These are phyloP conservation scores for Colletotrichum sublineola DNA, from an alignment of 2,329 filamentous ascomycete genomes.

Conservation along the genomic window DNA sequence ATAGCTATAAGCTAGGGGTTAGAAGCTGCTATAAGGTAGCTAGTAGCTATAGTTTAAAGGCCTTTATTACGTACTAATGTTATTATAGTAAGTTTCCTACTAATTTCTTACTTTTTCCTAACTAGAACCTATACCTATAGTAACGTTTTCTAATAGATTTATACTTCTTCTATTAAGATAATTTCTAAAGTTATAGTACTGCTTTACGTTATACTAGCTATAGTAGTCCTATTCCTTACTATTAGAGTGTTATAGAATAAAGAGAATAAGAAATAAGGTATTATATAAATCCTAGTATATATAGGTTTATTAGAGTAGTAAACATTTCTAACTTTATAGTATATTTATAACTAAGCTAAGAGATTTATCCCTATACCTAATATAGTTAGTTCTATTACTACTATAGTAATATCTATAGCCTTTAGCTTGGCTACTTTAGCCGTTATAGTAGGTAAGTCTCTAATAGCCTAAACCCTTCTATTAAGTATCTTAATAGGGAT, in stretches of 20 bases:
- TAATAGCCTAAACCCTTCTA: background rate
- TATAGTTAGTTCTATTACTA: slow-evolving; percentile 9
- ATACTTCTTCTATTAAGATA: background rate
- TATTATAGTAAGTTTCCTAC: background rate
- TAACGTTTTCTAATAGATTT: background rate
- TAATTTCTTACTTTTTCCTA: background rate
- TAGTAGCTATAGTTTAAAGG: background rate
- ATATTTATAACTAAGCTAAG: slow-evolving; percentile 2
- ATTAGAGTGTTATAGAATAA: background rate
- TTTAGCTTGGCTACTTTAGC: too few relatives aligned
- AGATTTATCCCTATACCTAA: slow-evolving; percentile 1
- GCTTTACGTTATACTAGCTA: background rate
- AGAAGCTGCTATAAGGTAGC: background rate
- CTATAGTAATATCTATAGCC: background rate
- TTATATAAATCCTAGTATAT: slow-evolving; percentile 2
- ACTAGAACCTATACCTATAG: background rate
- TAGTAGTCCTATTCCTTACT: background rate
- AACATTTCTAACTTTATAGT: background rate
- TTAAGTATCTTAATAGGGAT: slow-evolving; percentile 5
- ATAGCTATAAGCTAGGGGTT: background rate
- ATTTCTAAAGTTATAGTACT: slow-evolving; percentile 7
- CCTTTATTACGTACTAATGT: background rate
- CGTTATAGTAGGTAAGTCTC: background rate
- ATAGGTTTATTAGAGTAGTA: background rate
- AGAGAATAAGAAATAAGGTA: slow-evolving; percentile 5